Evolutionary conservation across 768 basidiomycete species (phyloP).

Genomic region (Pisolithus sp.): DNA sequence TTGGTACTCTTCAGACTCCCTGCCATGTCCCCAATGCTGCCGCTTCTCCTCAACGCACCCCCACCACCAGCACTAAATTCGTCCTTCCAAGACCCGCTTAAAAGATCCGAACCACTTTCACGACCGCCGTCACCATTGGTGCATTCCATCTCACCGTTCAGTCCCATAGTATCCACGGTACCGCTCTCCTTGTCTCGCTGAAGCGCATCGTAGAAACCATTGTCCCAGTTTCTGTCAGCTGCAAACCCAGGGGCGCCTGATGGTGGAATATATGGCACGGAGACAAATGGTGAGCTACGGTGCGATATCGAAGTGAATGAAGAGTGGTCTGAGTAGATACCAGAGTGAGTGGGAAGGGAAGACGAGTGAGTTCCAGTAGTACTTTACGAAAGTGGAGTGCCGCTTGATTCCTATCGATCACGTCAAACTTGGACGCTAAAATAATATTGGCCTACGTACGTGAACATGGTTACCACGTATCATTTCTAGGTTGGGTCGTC

Average conservation of each 20-base stretch:
- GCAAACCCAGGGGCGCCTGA: conserved; percentile 74
- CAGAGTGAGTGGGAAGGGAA: conserved; percentile 28
- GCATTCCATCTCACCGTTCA: too few relatives aligned
- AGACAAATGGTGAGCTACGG: conserved; percentile 48
- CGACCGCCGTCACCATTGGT: conserved; percentile 10
- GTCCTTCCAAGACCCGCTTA: neutral
- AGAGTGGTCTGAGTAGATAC: too few relatives aligned
- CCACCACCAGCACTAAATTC: too few relatives aligned
- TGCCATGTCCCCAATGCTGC: too few relatives aligned
- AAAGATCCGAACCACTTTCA: neutral
- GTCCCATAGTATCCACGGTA: too few relatives aligned
- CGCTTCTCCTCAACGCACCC: neutral
- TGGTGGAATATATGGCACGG: conserved; percentile 40
- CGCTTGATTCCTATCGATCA: too few relatives aligned
- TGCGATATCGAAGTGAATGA: conserved; percentile 20
- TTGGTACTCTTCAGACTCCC: neutral
- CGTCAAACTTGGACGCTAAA: too few relatives aligned
- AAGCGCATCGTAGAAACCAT: conserved; percentile 48
- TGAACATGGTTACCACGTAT: too few relatives aligned
- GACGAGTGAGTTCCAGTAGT: neutral
- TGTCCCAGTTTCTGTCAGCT: conserved; percentile 65
- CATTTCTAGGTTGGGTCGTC: too few relatives aligned
- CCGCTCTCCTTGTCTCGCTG: conserved; percentile 34
- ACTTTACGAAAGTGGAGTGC: too few relatives aligned
- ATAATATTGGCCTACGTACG: too few relatives aligned